These are phyloP conservation scores for Chlamydomonas sp. DNA, from an alignment of 139 green algal species.

Conservation along the genomic window DNA sequence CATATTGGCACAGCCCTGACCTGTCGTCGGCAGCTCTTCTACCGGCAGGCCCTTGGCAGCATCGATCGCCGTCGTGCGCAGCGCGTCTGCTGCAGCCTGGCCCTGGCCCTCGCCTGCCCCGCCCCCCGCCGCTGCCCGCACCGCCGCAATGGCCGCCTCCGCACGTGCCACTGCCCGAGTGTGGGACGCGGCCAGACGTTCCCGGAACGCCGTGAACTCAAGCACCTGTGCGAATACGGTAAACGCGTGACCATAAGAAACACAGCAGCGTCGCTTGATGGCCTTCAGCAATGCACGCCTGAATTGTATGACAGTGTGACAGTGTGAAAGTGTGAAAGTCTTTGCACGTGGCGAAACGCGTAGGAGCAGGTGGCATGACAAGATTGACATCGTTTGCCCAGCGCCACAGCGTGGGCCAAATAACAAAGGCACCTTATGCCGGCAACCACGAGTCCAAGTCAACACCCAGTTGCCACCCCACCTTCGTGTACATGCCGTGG, in stretches of 20 bases:
- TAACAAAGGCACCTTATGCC: no score
- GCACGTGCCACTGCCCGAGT: conserved; percentile 49
- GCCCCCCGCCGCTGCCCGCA: not conserved
- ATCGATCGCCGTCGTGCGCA: not conserved
- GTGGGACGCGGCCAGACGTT: conserved; percentile 74
- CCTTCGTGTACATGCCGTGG: conserved; percentile 82
- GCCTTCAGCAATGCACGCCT: no score
- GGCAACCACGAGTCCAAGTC: no score
- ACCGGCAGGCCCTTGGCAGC: not conserved
- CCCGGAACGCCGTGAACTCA: conserved; percentile 86
- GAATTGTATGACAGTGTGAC: no score
- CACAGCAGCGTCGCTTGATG: no score
- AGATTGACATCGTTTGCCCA: no score
- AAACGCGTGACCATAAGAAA: no score
- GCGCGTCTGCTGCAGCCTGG: not conserved
- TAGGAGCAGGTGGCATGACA: not conserved
- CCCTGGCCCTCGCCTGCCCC: not conserved
- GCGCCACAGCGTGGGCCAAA: no score
- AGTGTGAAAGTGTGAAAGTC: conserved; percentile 1
- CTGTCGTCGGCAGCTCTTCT: not conserved
- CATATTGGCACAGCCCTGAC: not conserved
- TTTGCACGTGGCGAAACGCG: not conserved
- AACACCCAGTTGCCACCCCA: not conserved
- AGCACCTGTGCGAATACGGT: no score
- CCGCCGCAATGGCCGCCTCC: no score